Evolutionary conservation across 1,284 basidiomycete genomes (phyloP), one percentile per base, ranked within the genome.

Genomic region (Sphagnurus paluster): DNA sequence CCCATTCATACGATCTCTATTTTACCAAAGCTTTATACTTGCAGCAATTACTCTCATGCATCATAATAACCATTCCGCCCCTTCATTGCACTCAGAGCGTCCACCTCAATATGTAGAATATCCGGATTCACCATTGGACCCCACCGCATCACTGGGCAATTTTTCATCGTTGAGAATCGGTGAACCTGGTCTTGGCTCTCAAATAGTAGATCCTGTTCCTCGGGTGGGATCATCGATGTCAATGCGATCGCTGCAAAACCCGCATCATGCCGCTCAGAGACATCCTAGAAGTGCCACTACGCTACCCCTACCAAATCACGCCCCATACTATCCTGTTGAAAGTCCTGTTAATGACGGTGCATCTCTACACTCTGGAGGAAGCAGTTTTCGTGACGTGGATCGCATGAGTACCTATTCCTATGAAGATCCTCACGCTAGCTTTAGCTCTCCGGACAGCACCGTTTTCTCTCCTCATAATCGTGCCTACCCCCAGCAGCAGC

Each of bases 201-300:
- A 58, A 44, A 38, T 36, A 39, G 56, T 37, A 20, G 76, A 77
- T 48, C 72, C 72, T 35, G 60, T 74, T 21, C 69, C 71, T 36
- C 71, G 77, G 23, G 67, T 74, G 14, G 70, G 74, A 23, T 79
- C 79, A 14, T 74, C 77, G 11, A 75, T 79, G 74, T 80, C 79
- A 17, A 64, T 72, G 53, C 68, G 65, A 39, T 65, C 74, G 16
- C 53, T 62, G 42, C 64, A 66, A 44, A 59, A 58, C 36, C 60
- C 62, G 4, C 56, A 63, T 29, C 56, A 59, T 32, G 53, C 58
- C 19, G 52, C 35, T 42, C 44, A 50, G n/a, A 45, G 57, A 41
- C 65, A 56, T 20, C 65, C 70, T 30, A 59, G 68, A 46, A 60
- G 68, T 50, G 64, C 65, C 10, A 56, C 63, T 25, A 68, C 67